Evolutionary conservation across 2,329 filamentous ascomycete genomes (phyloP), one percentile per base, ranked within the genome.

Genomic region (Pseudocercospora fuligena): DNA sequence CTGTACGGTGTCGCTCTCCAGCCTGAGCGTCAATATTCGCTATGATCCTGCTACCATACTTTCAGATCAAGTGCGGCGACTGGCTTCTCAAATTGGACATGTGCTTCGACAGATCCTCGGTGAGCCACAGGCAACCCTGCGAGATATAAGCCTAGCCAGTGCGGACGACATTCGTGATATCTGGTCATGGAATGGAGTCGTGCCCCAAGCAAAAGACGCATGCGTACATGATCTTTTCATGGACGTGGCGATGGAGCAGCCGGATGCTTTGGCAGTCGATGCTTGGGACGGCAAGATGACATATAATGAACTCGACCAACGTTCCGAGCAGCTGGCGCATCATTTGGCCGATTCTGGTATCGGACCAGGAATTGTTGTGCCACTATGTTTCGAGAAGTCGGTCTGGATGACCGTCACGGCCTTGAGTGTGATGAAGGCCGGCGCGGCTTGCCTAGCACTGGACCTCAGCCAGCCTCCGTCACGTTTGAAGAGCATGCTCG

Each of bases 341-440:
- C 25, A 54, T 14, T 19, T 66, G 8, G 25, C 23, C 40, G 51
- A 47, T 11, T 14, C n/a, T 21, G 60, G 60, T 7, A 5, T 63
- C 11, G 19, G 21, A 6, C 65, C 66, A 5, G 67, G 68, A 4
- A 61, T 61, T 1, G 57, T 70, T 7, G 68, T 76, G 1, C 70
- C 73, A 7, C 29, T 75, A 12, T 68, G 65, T 56, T 74, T 75
- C 56, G 74, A 77, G 62, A 76, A 77, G 53, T 73, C 72, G 11
- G 43, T 62, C 43, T 74, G 71, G 72, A 67, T 67, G 21, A 67
- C 68, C 36, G 72, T 77, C 12, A 69, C 66, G 36, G 67, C 73
- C 25, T 62, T 73, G 51, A 74, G 68, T 36, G 64, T 69, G 6
- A 72, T 78, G 71, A 76, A 77, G 61, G 73, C 72, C 11, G 76